phyloP scores from a whole-genome alignment of 2,329 filamentous ascomycete species.

The Ramularia collo-cygni region DNA sequence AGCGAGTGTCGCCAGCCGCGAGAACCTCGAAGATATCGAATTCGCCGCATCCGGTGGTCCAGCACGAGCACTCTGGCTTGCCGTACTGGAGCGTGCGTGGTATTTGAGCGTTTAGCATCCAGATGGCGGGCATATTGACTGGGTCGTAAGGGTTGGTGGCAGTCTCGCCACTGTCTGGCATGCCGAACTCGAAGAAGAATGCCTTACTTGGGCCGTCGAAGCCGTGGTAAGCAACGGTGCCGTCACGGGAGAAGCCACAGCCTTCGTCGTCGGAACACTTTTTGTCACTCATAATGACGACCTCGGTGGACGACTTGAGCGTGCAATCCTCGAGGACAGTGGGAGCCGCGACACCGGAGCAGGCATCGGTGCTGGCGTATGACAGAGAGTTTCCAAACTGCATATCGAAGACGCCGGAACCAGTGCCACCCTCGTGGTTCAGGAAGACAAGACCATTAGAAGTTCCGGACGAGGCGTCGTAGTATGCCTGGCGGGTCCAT shows the following conservation, averaged over 20 bases:
- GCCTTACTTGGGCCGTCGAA: slow-evolving; percentile 64
- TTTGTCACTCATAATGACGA: slow-evolving; percentile 46
- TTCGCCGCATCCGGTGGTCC: slow-evolving; percentile 64
- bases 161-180: slow-evolving; percentile 56
- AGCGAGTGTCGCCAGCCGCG: slow-evolving; percentile 54
- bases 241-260: slow-evolving; percentile 31
- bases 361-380: slow-evolving; percentile 46
- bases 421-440: slow-evolving; percentile 50
- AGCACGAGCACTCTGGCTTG: slow-evolving; percentile 60
- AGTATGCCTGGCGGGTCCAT: slow-evolving; percentile 33
- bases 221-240: slow-evolving; percentile 51
- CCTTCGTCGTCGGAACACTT: slow-evolving; percentile 41
- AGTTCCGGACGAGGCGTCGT: slow-evolving; percentile 31
- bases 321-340: slow-evolving; percentile 45
- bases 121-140: slow-evolving; percentile 64
- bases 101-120: slow-evolving; percentile 68
- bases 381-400: slow-evolving; percentile 53
- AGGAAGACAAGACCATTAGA: slow-evolving; percentile 52
- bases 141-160: slow-evolving; percentile 33
- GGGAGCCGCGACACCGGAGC: slow-evolving; percentile 40
- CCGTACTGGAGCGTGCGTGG: slow-evolving; percentile 64
- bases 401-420: slow-evolving; percentile 50
- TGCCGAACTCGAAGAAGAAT: slow-evolving; percentile 67
- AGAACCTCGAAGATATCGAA: slow-evolving; percentile 70
- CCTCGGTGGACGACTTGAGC: slow-evolving; percentile 45